Evolutionary conservation across 768 basidiomycete species (phyloP), one percentile per base, ranked within the genome.

Genomic region (Austroboletus festivus): DNA sequence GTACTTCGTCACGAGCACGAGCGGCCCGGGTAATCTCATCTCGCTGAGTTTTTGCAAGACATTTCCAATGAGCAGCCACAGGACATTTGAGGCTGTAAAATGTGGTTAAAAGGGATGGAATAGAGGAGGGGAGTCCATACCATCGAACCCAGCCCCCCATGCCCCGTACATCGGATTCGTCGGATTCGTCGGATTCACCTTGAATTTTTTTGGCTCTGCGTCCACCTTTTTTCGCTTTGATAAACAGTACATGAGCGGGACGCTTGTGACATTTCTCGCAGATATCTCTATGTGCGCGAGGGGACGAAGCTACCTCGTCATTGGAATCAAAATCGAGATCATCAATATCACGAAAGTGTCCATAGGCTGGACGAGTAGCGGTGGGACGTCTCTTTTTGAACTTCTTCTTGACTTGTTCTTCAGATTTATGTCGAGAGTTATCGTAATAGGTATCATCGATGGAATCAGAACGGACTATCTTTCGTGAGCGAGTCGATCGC

Each of bases 111-210:
- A 50, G 31, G 16, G 37, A 45, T 38, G 39, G 38, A 48, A 38
- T 24, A 37, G 5, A 31, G 26, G 1, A 1, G 0, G n/a, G n/a
- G 42, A 26, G 38, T 68, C 22, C 77, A 47, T 62, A 89, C 89
- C 90, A 93, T 68, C 81, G 77, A 53, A 92, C 81, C 90, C 90
- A 93, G 22, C 90, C 90, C 12, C 90, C 90, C 39, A 85, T 68
- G 7, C 64, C 61, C 12, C 52, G 67, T 10, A 81, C 67, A 41
- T 68, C 71, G 31, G 80, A 78, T 31, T 74, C 69, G 37, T 85
- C 82, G 24, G 80, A 75, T 18, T 78, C 80, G 10, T 66, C 59
- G 3, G 54, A 47, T 42, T 81, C 84, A 35, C 76, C 74, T n/a
- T 75, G 73, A 7, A 69, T 55, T 19, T 58, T 60, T 51, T 68